Evolutionary conservation across 345 rosid genomes (phyloP).

Genomic region (Nephelium lappaceum): DNA sequence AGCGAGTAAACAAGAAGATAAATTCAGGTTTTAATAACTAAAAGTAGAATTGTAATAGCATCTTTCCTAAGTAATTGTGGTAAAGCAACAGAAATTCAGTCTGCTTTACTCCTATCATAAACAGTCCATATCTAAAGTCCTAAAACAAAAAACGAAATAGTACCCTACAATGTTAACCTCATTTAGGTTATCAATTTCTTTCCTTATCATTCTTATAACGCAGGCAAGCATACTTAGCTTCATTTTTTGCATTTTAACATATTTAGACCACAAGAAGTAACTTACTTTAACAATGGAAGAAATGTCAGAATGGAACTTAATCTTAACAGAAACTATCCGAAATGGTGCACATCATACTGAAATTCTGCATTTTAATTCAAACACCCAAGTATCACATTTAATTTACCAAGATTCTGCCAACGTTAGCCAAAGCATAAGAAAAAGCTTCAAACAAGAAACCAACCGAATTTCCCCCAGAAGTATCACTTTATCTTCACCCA

Average conservation of each 20-base stretch:
- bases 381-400: neutral
- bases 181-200: too few species aligned
- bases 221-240: neutral
- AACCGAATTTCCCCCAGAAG: neutral
- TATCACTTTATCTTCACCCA: neutral
- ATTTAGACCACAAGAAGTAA: neutral
- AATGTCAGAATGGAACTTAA: neutral
- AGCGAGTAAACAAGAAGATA: too few species aligned
- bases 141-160: too few species aligned
- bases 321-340: neutral
- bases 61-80: neutral
- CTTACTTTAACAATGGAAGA: neutral
- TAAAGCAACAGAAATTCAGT: neutral
- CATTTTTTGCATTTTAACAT: neutral
- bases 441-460: neutral
- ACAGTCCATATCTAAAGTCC: neutral
- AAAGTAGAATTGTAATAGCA: neutral
- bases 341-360: neutral
- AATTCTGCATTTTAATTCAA: neutral
- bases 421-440: neutral
- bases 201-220: neutral
- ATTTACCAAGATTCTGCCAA: neutral
- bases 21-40: too few species aligned
- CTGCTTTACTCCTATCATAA: neutral
- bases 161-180: neutral